These are phyloP conservation scores for Phytophthora ohioensis DNA, from an alignment of 352 stramenopile genomes.

Conservation along the genomic window DNA sequence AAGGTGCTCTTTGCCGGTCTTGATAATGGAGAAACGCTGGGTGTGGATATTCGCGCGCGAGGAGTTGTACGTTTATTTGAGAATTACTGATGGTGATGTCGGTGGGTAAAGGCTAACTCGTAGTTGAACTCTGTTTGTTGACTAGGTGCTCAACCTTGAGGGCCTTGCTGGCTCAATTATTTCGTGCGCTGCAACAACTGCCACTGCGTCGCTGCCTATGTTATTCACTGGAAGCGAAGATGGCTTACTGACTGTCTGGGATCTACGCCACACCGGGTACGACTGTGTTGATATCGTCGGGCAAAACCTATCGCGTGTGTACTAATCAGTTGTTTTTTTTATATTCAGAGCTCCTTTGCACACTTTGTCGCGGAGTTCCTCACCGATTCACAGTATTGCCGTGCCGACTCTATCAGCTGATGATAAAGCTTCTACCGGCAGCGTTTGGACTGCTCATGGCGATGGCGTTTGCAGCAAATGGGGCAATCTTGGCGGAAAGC, in stretches of 20 bases:
- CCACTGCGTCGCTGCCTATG: conserved; percentile 36
- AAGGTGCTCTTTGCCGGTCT: conserved; percentile 74
- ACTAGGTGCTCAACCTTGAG: conserved; percentile 54
- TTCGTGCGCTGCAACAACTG: conserved; percentile 41
- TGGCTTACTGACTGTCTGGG: conserved; percentile 65
- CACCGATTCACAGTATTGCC: conserved; percentile 58
- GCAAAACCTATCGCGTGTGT: neutral
- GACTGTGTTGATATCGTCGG: neutral
- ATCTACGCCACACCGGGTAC: conserved; percentile 66
- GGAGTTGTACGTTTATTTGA: conserved; percentile 35
- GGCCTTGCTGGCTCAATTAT: conserved; percentile 47
- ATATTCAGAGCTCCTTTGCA: conserved; percentile 51
- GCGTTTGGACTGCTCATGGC: conserved; percentile 65
- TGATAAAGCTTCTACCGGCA: conserved; percentile 16
- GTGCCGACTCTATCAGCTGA: conserved; percentile 24
- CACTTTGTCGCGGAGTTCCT: conserved; percentile 60
- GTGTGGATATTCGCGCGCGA: conserved; percentile 64
- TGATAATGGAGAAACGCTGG: conserved; percentile 65
- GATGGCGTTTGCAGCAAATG: conserved; percentile 69
- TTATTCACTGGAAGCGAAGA: conserved; percentile 73
- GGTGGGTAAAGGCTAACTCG: neutral
- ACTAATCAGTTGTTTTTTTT: conserved; percentile 2
- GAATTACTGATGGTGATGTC: neutral
- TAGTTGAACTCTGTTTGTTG: conserved; percentile 2
- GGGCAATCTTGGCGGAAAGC: conserved; percentile 36